These are phyloP conservation scores for Haplographium delicatum DNA, from an alignment of 495 filamentous ascomycete genomes.

Conservation along the genomic window DNA sequence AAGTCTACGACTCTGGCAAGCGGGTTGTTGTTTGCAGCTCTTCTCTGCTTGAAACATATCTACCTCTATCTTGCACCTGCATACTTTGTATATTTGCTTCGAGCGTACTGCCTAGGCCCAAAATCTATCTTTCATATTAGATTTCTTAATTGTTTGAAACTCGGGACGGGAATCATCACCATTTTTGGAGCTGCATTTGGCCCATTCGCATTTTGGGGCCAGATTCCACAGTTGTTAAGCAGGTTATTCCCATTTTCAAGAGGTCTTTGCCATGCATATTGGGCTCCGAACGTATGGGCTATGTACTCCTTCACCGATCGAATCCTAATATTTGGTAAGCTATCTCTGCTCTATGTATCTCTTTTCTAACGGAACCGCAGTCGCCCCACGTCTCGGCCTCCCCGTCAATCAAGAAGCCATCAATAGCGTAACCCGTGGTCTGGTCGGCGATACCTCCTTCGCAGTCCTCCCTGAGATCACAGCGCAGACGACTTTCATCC, in stretches of 20 bases:
- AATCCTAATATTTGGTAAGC: constrained; percentile 70
- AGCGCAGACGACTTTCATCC: constrained; percentile 68
- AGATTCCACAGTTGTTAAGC: constrained; percentile 80
- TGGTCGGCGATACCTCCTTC: constrained; percentile 94
- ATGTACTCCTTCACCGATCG: constrained; percentile 91
- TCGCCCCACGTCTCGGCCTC: constrained; percentile 75
- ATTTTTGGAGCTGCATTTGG: constrained; percentile 86
- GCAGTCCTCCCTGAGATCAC: constrained; percentile 85
- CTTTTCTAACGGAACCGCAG: constrained; percentile 30
- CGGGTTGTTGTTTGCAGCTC: constrained; percentile 73
- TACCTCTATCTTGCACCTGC: constrained; percentile 95
- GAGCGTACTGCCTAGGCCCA: constrained; percentile 81
- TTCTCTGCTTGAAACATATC: constrained; percentile 95
- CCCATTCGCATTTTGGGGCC: constrained; percentile 78
- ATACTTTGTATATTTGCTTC: constrained; percentile 88
- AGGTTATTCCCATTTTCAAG: constrained; percentile 91
- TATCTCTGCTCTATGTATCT: not conserved
- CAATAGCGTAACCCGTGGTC: constrained; percentile 82
- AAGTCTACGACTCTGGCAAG: constrained; percentile 70
- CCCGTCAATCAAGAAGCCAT: constrained; percentile 66
- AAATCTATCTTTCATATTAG: constrained; percentile 71
- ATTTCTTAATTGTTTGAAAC: constrained; percentile 73
- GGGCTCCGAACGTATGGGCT: constrained; percentile 97
- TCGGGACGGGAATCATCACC: constrained; percentile 63
- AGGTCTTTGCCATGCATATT: constrained; percentile 94